Percentiles rank a stretch among this genome's conserved stretches.
phyloP scores from a whole-genome alignment of 2,329 filamentous ascomycete species.

The Didymella arachidicola region DNA sequence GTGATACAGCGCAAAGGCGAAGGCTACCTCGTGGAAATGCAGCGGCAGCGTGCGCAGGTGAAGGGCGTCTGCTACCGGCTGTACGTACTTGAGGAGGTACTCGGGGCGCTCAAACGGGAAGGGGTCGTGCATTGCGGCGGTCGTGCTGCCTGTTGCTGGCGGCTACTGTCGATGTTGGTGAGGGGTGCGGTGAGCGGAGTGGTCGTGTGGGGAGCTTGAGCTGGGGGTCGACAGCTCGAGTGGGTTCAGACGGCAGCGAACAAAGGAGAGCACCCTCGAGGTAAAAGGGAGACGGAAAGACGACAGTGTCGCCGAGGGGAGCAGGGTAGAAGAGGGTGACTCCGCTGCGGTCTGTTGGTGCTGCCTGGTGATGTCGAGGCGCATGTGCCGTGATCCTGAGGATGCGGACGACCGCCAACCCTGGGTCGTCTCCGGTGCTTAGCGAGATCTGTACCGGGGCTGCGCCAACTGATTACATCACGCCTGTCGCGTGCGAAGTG shows the following conservation, averaged over 20 bases:
- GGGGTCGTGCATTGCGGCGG: conserved; percentile 71
- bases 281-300: background rate
- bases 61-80: conserved; percentile 70
- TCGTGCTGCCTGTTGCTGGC: background rate
- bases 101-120: conserved; percentile 70
- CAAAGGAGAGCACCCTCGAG: background rate
- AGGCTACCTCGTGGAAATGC: conserved; percentile 78
- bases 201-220: conserved; percentile 17
- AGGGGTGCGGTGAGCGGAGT: conserved; percentile 15
- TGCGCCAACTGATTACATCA: conserved; percentile 32
- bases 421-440: conserved; percentile 27
- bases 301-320: background rate
- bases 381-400: conserved; percentile 17
- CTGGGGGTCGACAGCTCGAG: conserved; percentile 5
- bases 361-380: conserved; percentile 21
- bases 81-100: conserved; percentile 61
- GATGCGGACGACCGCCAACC: conserved; percentile 13
- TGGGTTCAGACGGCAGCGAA: background rate
- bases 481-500: conserved; percentile 17
- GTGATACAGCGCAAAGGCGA: conserved; percentile 73
- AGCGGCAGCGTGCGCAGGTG: conserved; percentile 72
- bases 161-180: conserved; percentile 6
- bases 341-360: conserved; percentile 13
- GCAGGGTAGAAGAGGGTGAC: background rate
- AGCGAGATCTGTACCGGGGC: conserved; percentile 28